A percentile compares a stretch with the other conserved stretches of the same genome.
phyloP scores from a whole-genome alignment of 1,139 yeast genomes.

The Blastobotrys elegans region DNA sequence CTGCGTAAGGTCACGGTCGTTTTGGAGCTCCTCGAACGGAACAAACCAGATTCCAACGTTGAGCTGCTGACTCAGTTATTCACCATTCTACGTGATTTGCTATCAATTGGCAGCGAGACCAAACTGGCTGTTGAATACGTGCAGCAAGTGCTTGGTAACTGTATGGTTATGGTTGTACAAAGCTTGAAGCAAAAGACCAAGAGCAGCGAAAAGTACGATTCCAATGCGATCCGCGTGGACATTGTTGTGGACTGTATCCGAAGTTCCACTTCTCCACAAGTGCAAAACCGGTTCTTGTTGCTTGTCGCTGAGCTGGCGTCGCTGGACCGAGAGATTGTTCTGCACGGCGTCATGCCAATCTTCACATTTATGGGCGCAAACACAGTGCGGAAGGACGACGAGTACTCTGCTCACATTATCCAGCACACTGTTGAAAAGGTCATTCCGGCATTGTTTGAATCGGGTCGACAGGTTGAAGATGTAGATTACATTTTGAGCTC shows the following conservation, averaged over 20 bases:
- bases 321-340: conserved; percentile 81
- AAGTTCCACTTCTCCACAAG: conserved; percentile 86
- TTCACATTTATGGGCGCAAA: conserved; percentile 99
- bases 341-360: conserved; percentile 97
- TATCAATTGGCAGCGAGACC: conserved; percentile 85
- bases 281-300: conserved; percentile 78
- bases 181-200: conserved; percentile 28
- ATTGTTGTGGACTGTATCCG: conserved; percentile 86
- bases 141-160: conserved; percentile 84
- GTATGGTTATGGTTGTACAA: conserved; percentile 69
- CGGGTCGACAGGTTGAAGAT: conserved; percentile 55
- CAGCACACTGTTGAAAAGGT: conserved; percentile 89
- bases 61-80: conserved; percentile 49
- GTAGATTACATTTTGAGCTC: conserved; percentile 81
- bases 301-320: conserved; percentile 86
- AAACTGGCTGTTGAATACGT: conserved; percentile 86
- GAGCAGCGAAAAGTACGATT: conserved; percentile 42
- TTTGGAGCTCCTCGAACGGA: conserved; percentile 68
- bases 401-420: conserved; percentile 85
- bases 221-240: conserved; percentile 79
- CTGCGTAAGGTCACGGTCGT: conserved; percentile 72
- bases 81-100: conserved; percentile 74
- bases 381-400: conserved; percentile 94
- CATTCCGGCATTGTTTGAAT: conserved; percentile 79
- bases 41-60: conserved; percentile 45